phyloP scores from a whole-genome alignment of 345 rosid species.

The Aquilaria malaccensis region DNA sequence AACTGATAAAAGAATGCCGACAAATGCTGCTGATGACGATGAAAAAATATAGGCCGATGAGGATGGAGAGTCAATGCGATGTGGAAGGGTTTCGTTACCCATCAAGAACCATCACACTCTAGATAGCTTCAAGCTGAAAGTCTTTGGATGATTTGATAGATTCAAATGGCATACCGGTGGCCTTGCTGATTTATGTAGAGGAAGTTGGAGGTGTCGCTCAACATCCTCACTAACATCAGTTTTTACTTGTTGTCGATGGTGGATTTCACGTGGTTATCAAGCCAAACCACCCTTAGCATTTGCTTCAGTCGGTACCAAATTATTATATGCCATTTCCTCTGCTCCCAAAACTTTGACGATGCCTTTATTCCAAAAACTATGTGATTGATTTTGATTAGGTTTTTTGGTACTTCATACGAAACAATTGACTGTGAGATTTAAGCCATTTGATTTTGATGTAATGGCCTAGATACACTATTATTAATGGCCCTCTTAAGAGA shows the following conservation, averaged over 20 bases:
- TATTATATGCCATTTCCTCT: conserved; percentile 82
- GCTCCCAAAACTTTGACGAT: conserved; percentile 85
- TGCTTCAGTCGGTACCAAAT: conserved; percentile 59
- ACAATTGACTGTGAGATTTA: background rate
- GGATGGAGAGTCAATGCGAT: no score
- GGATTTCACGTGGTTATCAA: conserved; percentile 46
- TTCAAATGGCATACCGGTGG: conserved; percentile 90
- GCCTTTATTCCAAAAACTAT: conserved; percentile 90
- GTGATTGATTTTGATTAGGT: conserved; percentile 44
- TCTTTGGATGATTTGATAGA: conserved; percentile 87
- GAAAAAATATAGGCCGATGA: no score
- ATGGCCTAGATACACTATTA: conserved; percentile 12
- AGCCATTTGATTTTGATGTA: conserved; percentile 20
- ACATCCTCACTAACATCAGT: conserved; percentile 57
- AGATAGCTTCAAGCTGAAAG: conserved; percentile 45
- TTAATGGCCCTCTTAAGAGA: conserved; percentile 7
- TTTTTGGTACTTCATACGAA: conserved; percentile 13
- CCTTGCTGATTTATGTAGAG: conserved; percentile 72
- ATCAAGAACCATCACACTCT: conserved; percentile 95
- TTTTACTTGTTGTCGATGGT: conserved; percentile 16
- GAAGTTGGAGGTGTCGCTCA: conserved; percentile 65
- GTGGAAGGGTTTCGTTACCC: conserved; percentile 57
- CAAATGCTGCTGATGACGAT: no score
- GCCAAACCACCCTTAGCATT: conserved; percentile 90
- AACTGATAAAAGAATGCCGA: no score